Base-by-base conservation (phyloP, 2,329 filamentous ascomycete species). In the Stachybotrys echinatus region DNA sequence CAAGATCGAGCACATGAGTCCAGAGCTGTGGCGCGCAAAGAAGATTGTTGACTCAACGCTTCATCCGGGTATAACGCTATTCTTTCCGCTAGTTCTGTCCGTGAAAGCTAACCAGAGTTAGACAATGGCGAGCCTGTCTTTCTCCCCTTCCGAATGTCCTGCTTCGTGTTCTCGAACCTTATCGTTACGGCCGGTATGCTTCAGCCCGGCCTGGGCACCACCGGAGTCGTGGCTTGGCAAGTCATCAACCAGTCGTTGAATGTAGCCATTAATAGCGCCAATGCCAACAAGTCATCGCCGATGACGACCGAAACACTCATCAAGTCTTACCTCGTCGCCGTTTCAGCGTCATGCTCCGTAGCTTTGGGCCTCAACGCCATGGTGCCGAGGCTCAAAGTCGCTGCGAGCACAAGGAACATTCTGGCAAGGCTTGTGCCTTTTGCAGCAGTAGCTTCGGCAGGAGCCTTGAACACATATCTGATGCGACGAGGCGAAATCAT, bases 401-500 rank as follows among this genome's bases (percentile, higher is more conserved):
- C 86, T 17, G 88, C 89, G 1, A 82, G 83, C 48, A 88, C 92
- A 3, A 84, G 85, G 53, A 79, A 86, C 38, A 83, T 95, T 19
- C 83, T 97, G 3, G 79, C 83, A 49, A 85, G 94, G n/a, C 81
- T 99, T 8, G 92, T 97, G 6, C 94, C 94, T 22, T 99, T 99
- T 65, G 94, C 92, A 1, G 94, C 94, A 12, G 94, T 99, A 12
- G 92, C 92, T 23, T 88, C 84, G 52, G 94, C 94, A 4, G 92
- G 91, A 62, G 90, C 85, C 2, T 78, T 99, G 54, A 99, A 99
- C 70, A 94, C 96, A 22, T 95, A 96, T 71, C 81, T 99, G 49
- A 99, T 99, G 94, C 89, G 94, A 52, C 87, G 90, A 55, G 92
- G 96, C 69, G 94, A 99, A 74, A 97, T 99, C 61, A 81, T 88